Evolutionary conservation across 176 grass and related monocot species (phyloP), one percentile per base, ranked within the genome.

Genomic region (Phoenix dactylifera): DNA sequence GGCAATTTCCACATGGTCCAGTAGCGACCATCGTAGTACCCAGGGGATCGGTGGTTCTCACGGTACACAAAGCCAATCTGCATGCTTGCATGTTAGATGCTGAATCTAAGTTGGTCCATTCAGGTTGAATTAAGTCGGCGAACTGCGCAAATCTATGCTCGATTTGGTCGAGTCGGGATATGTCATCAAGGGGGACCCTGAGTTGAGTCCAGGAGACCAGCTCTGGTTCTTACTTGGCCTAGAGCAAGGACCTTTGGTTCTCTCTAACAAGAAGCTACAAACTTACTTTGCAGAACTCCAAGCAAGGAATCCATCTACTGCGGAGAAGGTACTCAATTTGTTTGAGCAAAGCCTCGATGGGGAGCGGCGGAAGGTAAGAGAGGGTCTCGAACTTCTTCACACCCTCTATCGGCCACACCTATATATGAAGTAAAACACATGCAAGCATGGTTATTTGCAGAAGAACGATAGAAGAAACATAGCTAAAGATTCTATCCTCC

Each of bases 1-100:
- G 85, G 85, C 66, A 95, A 73, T 79, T 95, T 95, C 89, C 85
- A 89, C 85, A 95, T 86, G 57, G 89, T 95, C 89, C 89, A 95
- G 82, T 95, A 95, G 6, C 89, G 69, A 18, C 76, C 85, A 28
- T 95, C 85, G 59, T 95, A 89, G 76, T 89, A 95, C 2, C 89
- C 79, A 0, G 85, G 85, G 1, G 85, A 86, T 0, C 3, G 3
- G 58, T 68, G 0, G 82, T 86, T 16, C 50, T 89, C 79, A 4
- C 82, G 79, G 76, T 14, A 95, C 10, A 89, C 58, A 57, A 89
- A 95, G 0, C 89, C 85, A 0, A 59, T 24, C 80, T 78, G 69
- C 2, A 58, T 19, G 19, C 0, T 1, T 24, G 22, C 23, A 65
- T 24, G 10, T 28, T 28, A 4, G 0, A 7, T 35, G 6, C 7